Conservation (phyloP, 345 rosid species). For the Rhizophora mangle region DNA sequence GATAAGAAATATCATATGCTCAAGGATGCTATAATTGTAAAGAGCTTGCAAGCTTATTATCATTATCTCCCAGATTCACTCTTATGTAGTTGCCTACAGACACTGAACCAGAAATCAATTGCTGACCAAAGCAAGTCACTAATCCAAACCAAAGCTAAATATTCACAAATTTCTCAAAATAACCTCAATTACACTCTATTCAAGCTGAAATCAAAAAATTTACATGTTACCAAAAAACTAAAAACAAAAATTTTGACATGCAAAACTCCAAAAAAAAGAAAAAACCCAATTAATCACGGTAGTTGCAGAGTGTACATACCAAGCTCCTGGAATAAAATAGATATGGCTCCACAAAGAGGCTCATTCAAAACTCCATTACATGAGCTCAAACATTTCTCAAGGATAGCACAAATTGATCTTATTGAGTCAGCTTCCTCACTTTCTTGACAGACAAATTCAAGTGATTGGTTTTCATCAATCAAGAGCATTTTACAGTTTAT, state of each 20-base stretch:
- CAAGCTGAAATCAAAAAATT: neutral
- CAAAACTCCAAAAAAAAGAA: neutral
- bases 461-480: slow-evolving; percentile 27
- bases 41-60: too few species aligned
- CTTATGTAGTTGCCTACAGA: neutral
- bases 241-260: neutral
- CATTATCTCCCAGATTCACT: too few species aligned
- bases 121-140: neutral
- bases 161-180: neutral
- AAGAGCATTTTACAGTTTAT: slow-evolving; percentile 34
- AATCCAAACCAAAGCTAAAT: neutral
- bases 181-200: neutral
- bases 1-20: too few species aligned
- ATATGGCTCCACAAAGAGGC: slow-evolving; percentile 52
- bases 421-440: slow-evolving; percentile 45
- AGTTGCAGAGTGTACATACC: slow-evolving; percentile 39
- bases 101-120: neutral
- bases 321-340: slow-evolving; percentile 59
- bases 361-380: slow-evolving; percentile 49
- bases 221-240: neutral
- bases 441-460: slow-evolving; percentile 33
- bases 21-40: too few species aligned
- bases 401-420: slow-evolving; percentile 45
- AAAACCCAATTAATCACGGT: neutral
- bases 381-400: slow-evolving; percentile 49